Evolutionary conservation across 441 rosid genomes (phyloP), one percentile per base, ranked within the genome.

Genomic region (Populus tomentosa): DNA sequence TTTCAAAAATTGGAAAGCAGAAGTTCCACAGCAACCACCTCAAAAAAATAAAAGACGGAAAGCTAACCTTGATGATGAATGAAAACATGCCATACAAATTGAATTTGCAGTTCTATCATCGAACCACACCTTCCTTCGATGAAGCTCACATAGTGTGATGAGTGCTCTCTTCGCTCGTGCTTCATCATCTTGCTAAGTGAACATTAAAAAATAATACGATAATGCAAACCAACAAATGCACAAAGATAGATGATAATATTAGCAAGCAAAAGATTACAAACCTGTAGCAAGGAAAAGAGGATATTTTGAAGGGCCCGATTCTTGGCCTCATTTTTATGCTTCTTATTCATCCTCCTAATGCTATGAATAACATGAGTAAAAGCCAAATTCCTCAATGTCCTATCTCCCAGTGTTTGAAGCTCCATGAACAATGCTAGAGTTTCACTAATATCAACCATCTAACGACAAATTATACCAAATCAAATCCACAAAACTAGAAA

Each of bases 81-180:
- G 56, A 50, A 50, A 50, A 50, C 56, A 50, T 5, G 56, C 56
- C 56, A 50, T 50, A 14, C 56, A 50, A 50, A 50, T 50, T 50
- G 56, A 93, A 89, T 94, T 90, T 35, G 98, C 92, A 14, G 97
- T 91, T 85, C 96, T 91, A 75, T 91, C 92, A 82, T 95, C 98
- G 81, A 88, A 86, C 99, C 99, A 96, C 30, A 91, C 90, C 85
- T 90, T 92, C 83, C 88, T 91, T 72, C 94, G 80, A 69, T 90
- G 98, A 81, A 94, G 93, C 77, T 89, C 97, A 40, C 98, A 90
- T 10, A 96, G 81, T 0, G 94, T 90, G 68, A 86, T 78, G 75
- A 96, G 96, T 0, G 96, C 75, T 82, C 97, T 89, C 86, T 87
- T 96, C 9, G 98, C 96, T 80, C 82, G 87, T 11, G 87, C 78